Conservation (phyloP, 345 rosid species). For the Boechera stricta region DNA sequence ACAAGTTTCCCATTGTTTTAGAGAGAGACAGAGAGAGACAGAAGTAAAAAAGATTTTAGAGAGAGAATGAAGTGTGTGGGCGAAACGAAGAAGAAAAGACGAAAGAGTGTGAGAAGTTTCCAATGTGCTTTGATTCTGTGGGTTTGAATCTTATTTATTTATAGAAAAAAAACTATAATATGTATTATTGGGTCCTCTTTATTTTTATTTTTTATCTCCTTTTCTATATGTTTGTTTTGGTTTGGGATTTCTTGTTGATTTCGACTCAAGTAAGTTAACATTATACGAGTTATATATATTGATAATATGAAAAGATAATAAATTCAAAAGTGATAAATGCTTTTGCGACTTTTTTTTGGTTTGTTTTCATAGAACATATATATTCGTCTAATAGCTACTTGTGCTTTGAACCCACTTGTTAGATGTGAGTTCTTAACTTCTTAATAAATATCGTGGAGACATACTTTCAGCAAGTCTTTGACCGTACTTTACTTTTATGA, state of each 20-base stretch:
- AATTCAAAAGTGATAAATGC: slow-evolving; percentile 7
- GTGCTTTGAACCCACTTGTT: slow-evolving; percentile 38
- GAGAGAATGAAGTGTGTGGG: slow-evolving; percentile 26
- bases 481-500: slow-evolving; percentile 31
- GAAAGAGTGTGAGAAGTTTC: slow-evolving; percentile 25
- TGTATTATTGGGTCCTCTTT: slow-evolving; percentile 22
- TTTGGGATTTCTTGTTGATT: slow-evolving; percentile 14
- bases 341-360: slow-evolving; percentile 11
- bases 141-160: slow-evolving; percentile 43
- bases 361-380: neutral
- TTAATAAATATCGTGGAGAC: slow-evolving; percentile 28
- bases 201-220: slow-evolving; percentile 8
- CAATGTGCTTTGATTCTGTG: slow-evolving; percentile 19
- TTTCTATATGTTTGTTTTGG: neutral
- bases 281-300: neutral
- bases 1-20: slow-evolving; percentile 32
- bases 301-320: neutral
- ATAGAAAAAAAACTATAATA: slow-evolving; percentile 21
- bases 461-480: slow-evolving; percentile 36
- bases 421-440: slow-evolving; percentile 17
- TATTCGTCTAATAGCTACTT: slow-evolving; percentile 30
- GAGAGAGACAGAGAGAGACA: slow-evolving; percentile 9
- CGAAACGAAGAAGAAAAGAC: slow-evolving; percentile 17
- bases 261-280: neutral
- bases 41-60: neutral